phyloP scores from a whole-genome alignment of 1,139 yeast genomes.

The Yamadazyma jaroonii region DNA sequence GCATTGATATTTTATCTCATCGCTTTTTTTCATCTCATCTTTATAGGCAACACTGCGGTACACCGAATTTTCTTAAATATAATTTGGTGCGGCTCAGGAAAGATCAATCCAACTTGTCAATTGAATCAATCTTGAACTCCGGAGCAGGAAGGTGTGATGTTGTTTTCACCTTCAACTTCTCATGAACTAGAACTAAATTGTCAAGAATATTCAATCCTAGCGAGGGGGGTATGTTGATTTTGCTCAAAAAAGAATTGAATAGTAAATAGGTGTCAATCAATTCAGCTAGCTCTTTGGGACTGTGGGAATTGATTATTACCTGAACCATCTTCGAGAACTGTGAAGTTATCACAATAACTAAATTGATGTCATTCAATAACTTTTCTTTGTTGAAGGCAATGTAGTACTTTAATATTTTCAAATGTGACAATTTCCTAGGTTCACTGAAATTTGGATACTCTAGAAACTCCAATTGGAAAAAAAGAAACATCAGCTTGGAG shows the following conservation, averaged over 20 bases:
- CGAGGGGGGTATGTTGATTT: background rate
- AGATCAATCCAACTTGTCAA: too few relatives aligned
- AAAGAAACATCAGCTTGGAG: conserved; percentile 3
- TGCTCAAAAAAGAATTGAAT: conserved; percentile 7
- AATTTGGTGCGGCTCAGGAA: background rate
- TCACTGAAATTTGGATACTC: background rate
- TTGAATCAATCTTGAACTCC: too few relatives aligned
- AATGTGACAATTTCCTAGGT: conserved; percentile 3
- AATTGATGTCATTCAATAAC: conserved; percentile 7
- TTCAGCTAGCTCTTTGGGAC: conserved; percentile 5
- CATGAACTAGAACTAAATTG: background rate
- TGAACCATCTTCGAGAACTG: background rate
- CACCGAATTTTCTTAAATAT: background rate
- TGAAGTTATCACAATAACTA: conserved; percentile 1
- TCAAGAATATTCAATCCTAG: background rate
- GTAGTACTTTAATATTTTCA: conserved; percentile 12
- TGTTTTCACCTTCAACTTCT: background rate
- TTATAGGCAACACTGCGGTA: background rate
- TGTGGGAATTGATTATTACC: background rate
- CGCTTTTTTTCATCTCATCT: conserved; percentile 9
- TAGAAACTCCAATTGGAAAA: conserved; percentile 2
- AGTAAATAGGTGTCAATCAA: conserved; percentile 12
- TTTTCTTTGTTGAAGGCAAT: conserved; percentile 15
- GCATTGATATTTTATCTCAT: conserved; percentile 48
- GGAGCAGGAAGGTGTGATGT: too few relatives aligned